phyloP scores from a whole-genome alignment of 2,329 filamentous ascomycete genomes.

The Lasiodiplodia sp. region DNA sequence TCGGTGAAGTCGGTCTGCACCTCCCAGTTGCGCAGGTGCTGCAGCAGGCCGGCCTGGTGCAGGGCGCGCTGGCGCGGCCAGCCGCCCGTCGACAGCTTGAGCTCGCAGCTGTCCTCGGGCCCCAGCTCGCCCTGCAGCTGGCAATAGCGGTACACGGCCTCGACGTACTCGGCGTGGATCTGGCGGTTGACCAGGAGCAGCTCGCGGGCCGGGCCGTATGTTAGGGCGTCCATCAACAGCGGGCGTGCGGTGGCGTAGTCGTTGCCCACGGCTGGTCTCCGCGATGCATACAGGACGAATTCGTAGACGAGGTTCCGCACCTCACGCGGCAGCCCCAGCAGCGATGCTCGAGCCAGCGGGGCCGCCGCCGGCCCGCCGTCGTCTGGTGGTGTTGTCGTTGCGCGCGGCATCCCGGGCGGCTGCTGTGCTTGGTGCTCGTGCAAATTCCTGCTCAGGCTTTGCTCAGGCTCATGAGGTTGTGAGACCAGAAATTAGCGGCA shows the following conservation, averaged over 20 bases:
- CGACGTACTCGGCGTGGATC: slow-evolving; percentile 24
- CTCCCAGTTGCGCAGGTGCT: slow-evolving; percentile 26
- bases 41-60: slow-evolving; percentile 18
- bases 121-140: slow-evolving; percentile 25
- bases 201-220: slow-evolving; percentile 20
- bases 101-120: slow-evolving; percentile 26
- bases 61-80: slow-evolving; percentile 9
- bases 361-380: background rate
- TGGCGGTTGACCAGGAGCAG: slow-evolving; percentile 27
- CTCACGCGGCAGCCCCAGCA: slow-evolving; percentile 26
- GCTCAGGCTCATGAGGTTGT: slow-evolving; percentile 11
- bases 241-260: slow-evolving; percentile 26
- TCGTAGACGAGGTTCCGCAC: slow-evolving; percentile 27
- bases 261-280: slow-evolving; percentile 22
- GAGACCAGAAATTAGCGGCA: slow-evolving; percentile 25
- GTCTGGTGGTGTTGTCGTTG: background rate
- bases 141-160: slow-evolving; percentile 16
- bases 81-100: slow-evolving; percentile 18
- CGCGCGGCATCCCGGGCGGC: slow-evolving; percentile 17
- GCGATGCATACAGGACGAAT: slow-evolving; percentile 24
- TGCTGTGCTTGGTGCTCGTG: background rate
- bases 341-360: slow-evolving; percentile 9
- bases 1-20: slow-evolving; percentile 27
- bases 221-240: slow-evolving; percentile 16
- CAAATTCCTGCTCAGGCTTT: slow-evolving; percentile 1